These are phyloP conservation scores for Tardiomyces blankii DNA, from an alignment of 1,139 yeast genomes.

Conservation along the genomic window DNA sequence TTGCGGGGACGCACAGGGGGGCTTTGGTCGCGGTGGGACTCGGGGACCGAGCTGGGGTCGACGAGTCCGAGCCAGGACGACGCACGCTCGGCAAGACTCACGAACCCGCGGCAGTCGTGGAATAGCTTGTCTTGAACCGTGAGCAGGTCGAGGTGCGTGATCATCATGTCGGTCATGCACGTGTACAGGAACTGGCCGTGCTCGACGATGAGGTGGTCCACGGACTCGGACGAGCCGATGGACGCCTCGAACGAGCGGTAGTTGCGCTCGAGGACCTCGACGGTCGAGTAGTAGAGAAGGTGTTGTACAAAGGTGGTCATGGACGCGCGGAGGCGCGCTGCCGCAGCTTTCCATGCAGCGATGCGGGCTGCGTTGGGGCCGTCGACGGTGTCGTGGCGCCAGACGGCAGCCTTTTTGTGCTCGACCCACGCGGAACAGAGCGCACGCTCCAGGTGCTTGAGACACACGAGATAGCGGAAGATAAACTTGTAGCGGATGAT, in stretches of 20 bases:
- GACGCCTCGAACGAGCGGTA: constrained; percentile 33
- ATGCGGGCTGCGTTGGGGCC: constrained; percentile 29
- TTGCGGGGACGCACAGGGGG: constrained; percentile 26
- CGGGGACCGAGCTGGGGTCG: constrained; percentile 33
- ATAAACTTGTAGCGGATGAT: constrained; percentile 71
- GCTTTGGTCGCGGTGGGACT: constrained; percentile 32
- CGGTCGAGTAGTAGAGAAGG: constrained; percentile 44
- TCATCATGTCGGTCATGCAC: constrained; percentile 53
- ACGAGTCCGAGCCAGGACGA: no score
- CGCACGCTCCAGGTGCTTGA: constrained; percentile 50
- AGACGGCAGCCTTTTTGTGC: constrained; percentile 50
- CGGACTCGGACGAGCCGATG: constrained; percentile 29
- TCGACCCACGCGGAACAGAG: constrained; percentile 67
- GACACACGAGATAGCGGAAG: constrained; percentile 56
- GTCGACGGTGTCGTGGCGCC: constrained; percentile 36
- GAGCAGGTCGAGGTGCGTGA: constrained; percentile 50
- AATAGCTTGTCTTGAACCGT: constrained; percentile 29
- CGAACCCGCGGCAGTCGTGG: constrained; percentile 36
- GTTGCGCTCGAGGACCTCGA: constrained; percentile 51
- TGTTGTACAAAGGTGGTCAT: constrained; percentile 53
- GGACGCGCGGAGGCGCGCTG: constrained; percentile 46
- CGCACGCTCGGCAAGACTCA: constrained; percentile 20
- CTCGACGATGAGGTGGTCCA: constrained; percentile 39
- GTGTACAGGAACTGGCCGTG: constrained; percentile 54
- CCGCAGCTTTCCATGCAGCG: constrained; percentile 49